Evolutionary conservation across 2,329 filamentous ascomycete species (phyloP).

Genomic region (Ophiostoma sp.): DNA sequence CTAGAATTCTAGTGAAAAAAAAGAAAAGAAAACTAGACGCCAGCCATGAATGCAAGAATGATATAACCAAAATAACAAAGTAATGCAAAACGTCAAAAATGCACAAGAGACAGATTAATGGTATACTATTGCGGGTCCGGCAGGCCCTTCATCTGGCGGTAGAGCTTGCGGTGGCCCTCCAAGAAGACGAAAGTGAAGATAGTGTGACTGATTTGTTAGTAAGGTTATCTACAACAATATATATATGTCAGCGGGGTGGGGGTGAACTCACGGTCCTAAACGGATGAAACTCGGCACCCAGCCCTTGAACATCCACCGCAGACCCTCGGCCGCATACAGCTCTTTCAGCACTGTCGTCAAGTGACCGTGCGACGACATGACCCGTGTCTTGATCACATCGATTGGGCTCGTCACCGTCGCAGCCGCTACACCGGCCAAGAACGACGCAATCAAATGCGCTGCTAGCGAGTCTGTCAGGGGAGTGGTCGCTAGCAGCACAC

Average conservation of each 20-base stretch:
- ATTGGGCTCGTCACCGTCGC: conserved; percentile 83
- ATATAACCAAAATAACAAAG: neutral
- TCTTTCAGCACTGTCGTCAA: conserved; percentile 64
- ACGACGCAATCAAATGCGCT: conserved; percentile 76
- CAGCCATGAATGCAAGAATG: conserved; percentile 15
- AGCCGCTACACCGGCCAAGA: conserved; percentile 78
- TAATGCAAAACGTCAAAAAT: neutral
- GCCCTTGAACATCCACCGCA: conserved; percentile 84
- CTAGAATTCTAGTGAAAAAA: neutral
- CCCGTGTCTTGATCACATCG: conserved; percentile 84
- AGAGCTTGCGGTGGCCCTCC: conserved; percentile 81
- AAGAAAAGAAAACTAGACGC: neutral
- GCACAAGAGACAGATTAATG: neutral
- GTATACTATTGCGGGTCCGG: conserved; percentile 34
- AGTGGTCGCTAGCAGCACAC: conserved; percentile 64
- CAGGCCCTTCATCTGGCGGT: conserved; percentile 55
- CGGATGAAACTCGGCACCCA: conserved; percentile 78
- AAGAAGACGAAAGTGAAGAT: conserved; percentile 84
- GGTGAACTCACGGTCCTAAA: conserved; percentile 58
- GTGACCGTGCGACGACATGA: conserved; percentile 68
- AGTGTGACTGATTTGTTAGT: conserved; percentile 60
- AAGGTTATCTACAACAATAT: neutral
- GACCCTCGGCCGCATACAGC: conserved; percentile 69
- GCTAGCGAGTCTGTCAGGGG: conserved; percentile 68
- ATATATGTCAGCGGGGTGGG: neutral